Evolutionary conservation across 352 stramenopile species (phyloP).

Genomic region (Pythium angustatum): DNA sequence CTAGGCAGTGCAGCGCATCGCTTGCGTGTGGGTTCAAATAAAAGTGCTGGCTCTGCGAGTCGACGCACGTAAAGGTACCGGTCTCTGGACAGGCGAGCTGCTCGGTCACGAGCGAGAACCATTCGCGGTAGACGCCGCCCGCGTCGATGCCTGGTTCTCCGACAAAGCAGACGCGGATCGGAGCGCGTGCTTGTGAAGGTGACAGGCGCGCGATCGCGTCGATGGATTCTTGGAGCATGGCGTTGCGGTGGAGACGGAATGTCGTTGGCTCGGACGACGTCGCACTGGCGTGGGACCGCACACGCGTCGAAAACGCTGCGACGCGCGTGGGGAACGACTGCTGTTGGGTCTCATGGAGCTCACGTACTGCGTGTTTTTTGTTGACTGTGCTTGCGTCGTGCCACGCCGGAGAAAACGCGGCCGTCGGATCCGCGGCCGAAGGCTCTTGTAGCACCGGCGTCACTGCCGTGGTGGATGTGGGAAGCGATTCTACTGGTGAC

Average conservation of each 20-base stretch:
- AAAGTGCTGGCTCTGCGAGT: constrained; percentile 54
- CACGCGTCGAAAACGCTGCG: background rate
- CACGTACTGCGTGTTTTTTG: background rate
- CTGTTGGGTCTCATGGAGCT: background rate
- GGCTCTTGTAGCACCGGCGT: background rate
- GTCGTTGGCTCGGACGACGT: background rate
- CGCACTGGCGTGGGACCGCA: background rate
- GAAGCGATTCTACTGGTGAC: no score
- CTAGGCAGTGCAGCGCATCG: constrained; percentile 49
- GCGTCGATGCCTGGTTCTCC: constrained; percentile 9
- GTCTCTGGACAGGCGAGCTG: constrained; percentile 41
- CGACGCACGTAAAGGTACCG: constrained; percentile 56
- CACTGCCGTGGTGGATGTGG: no score
- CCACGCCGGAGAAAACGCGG: background rate
- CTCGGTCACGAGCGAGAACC: constrained; percentile 80
- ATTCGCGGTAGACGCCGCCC: constrained; percentile 34
- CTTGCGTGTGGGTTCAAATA: constrained; percentile 63
- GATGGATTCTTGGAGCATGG: background rate
- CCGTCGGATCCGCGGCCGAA: background rate
- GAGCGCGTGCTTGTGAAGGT: background rate
- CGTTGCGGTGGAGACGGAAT: background rate
- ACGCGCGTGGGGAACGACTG: background rate
- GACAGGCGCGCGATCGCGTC: background rate
- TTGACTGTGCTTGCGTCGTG: background rate
- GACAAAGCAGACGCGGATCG: constrained; percentile 2